phyloP scores from a whole-genome alignment of 768 basidiomycete species.

The Trametes punicea region DNA sequence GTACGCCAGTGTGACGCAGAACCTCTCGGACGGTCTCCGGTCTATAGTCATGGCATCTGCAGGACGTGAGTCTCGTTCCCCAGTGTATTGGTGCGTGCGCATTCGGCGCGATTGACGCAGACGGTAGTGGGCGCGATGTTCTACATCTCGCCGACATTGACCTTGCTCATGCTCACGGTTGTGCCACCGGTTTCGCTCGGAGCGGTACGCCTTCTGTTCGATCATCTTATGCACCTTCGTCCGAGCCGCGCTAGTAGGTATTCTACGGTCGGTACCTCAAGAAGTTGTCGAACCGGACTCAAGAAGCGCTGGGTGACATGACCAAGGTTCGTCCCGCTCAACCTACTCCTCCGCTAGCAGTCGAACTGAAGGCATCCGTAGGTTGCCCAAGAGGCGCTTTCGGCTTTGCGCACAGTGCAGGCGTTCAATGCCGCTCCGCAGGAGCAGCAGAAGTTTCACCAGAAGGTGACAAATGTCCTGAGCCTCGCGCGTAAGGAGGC shows the following conservation, averaged over 20 bases:
- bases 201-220: constrained; percentile 48
- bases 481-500: constrained; percentile 82
- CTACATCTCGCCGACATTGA: constrained; percentile 84
- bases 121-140: constrained; percentile 98
- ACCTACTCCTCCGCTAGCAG: not conserved
- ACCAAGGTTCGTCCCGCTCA: constrained; percentile 49
- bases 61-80: constrained; percentile 58
- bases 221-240: constrained; percentile 25
- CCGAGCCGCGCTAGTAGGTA: constrained; percentile 48
- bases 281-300: constrained; percentile 85
- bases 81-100: not conserved
- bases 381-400: constrained; percentile 88
- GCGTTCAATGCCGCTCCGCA: constrained; percentile 82
- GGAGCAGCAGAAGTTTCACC: constrained; percentile 74
- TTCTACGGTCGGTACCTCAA: constrained; percentile 96
- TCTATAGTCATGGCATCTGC: constrained; percentile 92
- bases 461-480: constrained; percentile 63
- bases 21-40: constrained; percentile 76
- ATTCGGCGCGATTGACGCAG: constrained; percentile 26
- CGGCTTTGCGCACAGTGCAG: constrained; percentile 85
- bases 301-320: constrained; percentile 96
- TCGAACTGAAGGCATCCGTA: constrained; percentile 25
- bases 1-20: constrained; percentile 64
- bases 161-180: constrained; percentile 87
- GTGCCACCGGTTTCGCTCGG: constrained; percentile 87